Conservation (phyloP, 2,329 filamentous ascomycete genomes). For the Venturia effusa region DNA sequence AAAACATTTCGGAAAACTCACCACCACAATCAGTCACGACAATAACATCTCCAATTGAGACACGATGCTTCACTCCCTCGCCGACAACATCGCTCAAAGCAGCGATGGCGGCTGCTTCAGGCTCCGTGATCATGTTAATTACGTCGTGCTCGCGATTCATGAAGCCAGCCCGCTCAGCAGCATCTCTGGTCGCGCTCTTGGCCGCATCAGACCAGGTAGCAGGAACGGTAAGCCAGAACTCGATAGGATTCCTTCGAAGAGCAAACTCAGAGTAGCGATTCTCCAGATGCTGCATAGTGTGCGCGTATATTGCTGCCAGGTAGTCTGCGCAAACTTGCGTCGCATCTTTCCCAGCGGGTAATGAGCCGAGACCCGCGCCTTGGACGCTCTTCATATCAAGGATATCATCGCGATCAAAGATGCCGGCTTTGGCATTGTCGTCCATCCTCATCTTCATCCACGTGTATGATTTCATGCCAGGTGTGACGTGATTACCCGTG, state of each 20-base stretch:
- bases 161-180: conserved; percentile 16
- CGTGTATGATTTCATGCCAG: background rate
- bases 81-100: background rate
- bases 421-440: background rate
- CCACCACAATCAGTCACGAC: conserved; percentile 20
- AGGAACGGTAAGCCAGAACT: conserved; percentile 13
- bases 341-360: background rate
- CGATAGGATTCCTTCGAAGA: background rate
- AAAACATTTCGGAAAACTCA: no score
- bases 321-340: background rate
- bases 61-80: background rate
- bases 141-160: conserved; percentile 14
- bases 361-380: background rate
- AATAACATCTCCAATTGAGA: background rate
- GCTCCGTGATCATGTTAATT: conserved; percentile 18
- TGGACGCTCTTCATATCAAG: no score
- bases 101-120: conserved; percentile 16
- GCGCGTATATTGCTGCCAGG: background rate
- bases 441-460: background rate
- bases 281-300: background rate
- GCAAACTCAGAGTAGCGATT: no score
- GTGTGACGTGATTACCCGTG: background rate
- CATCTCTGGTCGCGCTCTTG: conserved; percentile 15
- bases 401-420: background rate
- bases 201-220: conserved; percentile 19